Evolutionary conservation across 257 asterid species (phyloP).

Genomic region (Primulina eburnea): DNA sequence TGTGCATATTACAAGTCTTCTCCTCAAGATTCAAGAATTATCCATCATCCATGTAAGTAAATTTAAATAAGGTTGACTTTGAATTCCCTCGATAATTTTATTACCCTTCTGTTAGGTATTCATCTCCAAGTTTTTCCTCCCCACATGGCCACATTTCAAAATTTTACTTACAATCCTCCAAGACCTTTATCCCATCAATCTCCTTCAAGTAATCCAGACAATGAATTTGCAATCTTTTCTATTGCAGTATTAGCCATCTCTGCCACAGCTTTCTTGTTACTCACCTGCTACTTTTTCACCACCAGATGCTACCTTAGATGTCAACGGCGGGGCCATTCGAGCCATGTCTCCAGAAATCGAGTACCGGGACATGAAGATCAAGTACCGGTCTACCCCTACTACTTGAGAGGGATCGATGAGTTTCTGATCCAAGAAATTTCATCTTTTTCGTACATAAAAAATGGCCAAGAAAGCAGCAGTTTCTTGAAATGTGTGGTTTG

Average conservation of each 20-base stretch:
- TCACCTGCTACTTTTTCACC: constrained; percentile 35
- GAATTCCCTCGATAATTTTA: no score
- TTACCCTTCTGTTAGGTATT: no score
- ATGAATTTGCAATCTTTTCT: constrained; percentile 40
- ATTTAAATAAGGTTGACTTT: no score
- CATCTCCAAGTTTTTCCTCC: no score
- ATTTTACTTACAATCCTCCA: no score
- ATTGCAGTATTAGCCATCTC: constrained; percentile 40
- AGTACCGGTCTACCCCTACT: constrained; percentile 33
- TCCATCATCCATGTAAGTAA: no score
- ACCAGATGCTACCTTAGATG: constrained; percentile 39
- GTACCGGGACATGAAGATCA: constrained; percentile 24
- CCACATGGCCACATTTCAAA: no score
- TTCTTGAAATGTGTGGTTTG: constrained; percentile 40
- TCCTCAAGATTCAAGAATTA: no score
- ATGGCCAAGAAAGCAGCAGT: constrained; percentile 23
- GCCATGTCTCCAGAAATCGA: constrained; percentile 27
- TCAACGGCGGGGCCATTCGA: constrained; percentile 32
- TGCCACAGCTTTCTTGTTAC: constrained; percentile 33
- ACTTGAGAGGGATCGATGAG: constrained; percentile 41
- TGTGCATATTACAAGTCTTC: no score
- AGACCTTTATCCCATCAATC: constrained; percentile 15
- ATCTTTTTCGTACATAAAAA: constrained; percentile 25
- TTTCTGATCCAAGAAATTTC: constrained; percentile 35
- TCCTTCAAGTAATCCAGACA: constrained; percentile 24